Evolutionary conservation across 768 basidiomycete genomes (phyloP), one percentile per base, ranked within the genome.

Genomic region (Termitomyces sp.): DNA sequence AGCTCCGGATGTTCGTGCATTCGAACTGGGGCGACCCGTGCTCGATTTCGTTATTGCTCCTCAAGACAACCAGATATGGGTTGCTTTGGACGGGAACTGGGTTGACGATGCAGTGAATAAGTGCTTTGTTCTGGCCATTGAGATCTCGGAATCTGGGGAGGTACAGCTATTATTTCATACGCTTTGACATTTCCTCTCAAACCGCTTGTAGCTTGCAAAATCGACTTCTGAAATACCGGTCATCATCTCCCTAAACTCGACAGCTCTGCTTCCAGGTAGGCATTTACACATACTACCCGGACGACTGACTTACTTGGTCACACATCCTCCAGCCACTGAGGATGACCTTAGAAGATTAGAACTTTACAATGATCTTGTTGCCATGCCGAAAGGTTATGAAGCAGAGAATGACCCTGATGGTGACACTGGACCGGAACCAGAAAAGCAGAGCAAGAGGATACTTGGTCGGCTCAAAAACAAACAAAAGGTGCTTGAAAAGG

Each of bases 341-440:
- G 73, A 74, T 9, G 82, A 84, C 15, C 64, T 86, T 4, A 72
- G 78, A 51, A 63, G 68, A 3, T 71, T 90, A 1, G 83, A 88
- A 49, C 69, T 90, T 2, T 91, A 91, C 61, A 68, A 73, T 35
- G 60, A 61, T 33, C 60, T 63, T 29, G 32, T 48, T 10, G 27
- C 60, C 20, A 71, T 87, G 54, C 85, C 86, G 7, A 87, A 87
- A 60, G 75, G 73, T 55, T 64, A 72, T 22, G 78, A 83, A 32
- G 70, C 63, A 4, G 77, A 77, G 36, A 73, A 76, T 50, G 76
- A 77, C 48, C 70, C 52, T 13, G 62, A 69, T n/a, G 72, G 71
- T 58, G 67, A 68, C 39, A 66, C 70, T 10, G 59, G 50, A n/a
- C 57, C 64, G 9, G 56, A 63, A 54, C 59, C 49, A 41, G 59